phyloP scores from a whole-genome alignment of 116 monocot genomes.

The Dioscorea cayenensis region DNA sequence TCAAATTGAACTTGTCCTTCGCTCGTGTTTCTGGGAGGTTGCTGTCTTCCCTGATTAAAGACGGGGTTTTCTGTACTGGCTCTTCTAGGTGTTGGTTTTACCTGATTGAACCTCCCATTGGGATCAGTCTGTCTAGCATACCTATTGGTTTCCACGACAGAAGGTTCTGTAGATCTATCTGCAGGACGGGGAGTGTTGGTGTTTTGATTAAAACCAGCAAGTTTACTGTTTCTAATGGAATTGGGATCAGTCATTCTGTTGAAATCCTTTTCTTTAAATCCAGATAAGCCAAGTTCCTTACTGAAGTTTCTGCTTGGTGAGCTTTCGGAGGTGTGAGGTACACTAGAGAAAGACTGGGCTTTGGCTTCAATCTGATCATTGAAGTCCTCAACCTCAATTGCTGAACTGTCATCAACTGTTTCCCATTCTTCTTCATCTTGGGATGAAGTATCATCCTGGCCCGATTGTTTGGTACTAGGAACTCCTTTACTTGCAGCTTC shows the following conservation, averaged over 20 bases:
- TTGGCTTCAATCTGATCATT: background rate
- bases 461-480: constrained; percentile 7
- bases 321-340: background rate
- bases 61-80: background rate
- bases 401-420: constrained; percentile 14
- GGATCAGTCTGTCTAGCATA: constrained; percentile 24
- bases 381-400: constrained; percentile 13
- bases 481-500: constrained; percentile 21
- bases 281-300: no score
- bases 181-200: background rate
- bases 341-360: background rate
- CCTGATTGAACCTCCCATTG: constrained; percentile 4
- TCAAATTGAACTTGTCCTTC: constrained; percentile 6
- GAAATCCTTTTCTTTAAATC: constrained; percentile 2
- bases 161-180: background rate
- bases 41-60: constrained; percentile 12
- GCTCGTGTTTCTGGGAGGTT: background rate
- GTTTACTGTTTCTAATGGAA: no score
- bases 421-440: constrained; percentile 25
- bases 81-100: background rate
- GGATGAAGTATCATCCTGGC: constrained; percentile 9
- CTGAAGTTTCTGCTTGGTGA: background rate
- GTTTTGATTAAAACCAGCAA: background rate
- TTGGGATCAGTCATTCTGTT: background rate
- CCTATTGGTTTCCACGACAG: constrained; percentile 24